Conservation (phyloP, 306 rosid species). For the Argentina anserina region DNA sequence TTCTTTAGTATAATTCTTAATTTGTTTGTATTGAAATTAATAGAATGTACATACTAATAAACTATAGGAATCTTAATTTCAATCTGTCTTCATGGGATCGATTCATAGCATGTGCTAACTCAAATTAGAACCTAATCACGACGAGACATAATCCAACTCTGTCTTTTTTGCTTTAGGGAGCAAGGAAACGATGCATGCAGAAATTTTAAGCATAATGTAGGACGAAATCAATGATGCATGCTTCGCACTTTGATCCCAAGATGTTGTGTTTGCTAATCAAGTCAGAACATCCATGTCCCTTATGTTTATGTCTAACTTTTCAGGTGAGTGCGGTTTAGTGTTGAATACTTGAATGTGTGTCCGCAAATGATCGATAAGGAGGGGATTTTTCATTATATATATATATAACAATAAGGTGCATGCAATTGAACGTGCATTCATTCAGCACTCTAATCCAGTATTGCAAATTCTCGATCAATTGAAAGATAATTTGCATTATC, state of each 20-base stretch:
- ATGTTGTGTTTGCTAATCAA: neutral
- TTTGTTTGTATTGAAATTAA: neutral
- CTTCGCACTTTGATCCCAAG: neutral
- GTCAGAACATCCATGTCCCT: neutral
- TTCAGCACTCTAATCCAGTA: no score
- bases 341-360: neutral
- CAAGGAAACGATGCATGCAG: neutral
- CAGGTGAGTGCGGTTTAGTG: neutral
- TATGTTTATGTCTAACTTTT: neutral
- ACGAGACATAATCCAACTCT: neutral
- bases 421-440: no score
- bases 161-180: neutral
- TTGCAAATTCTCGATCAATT: no score
- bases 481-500: no score
- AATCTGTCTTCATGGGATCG: neutral
- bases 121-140: neutral
- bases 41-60: neutral
- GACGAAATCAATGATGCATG: neutral
- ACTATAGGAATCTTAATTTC: no score
- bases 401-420: no score
- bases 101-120: neutral
- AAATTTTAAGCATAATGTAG: neutral
- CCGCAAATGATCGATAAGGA: neutral
- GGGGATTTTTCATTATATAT: no score
- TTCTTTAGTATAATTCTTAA: neutral